Conservation (phyloP, 768 basidiomycete species). For the Termitomyces sp. region DNA sequence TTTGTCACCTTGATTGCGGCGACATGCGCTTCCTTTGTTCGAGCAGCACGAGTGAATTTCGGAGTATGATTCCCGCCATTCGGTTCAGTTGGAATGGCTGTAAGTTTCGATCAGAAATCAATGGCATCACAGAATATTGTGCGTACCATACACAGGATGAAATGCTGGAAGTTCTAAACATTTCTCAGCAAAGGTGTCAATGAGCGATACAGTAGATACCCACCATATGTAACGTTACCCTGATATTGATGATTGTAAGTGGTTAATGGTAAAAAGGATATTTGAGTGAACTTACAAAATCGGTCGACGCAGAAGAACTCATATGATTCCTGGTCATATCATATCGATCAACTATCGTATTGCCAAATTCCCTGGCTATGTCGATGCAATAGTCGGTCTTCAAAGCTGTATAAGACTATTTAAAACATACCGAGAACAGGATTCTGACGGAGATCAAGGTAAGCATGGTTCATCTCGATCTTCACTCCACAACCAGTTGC, state of each 20-base stretch:
- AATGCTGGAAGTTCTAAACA: slow-evolving; percentile 53
- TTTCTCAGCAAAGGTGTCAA: slow-evolving; percentile 11
- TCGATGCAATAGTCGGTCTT: neutral
- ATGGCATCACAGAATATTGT: neutral
- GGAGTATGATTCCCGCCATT: slow-evolving; percentile 76
- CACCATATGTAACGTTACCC: slow-evolving; percentile 75
- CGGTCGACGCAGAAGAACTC: slow-evolving; percentile 59
- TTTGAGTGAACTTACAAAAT: slow-evolving; percentile 53
- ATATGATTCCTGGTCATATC: slow-evolving; percentile 28
- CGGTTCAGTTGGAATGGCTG: slow-evolving; percentile 69
- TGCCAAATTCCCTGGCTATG: slow-evolving; percentile 50
- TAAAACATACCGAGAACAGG: slow-evolving; percentile 39
- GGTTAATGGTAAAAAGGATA: neutral
- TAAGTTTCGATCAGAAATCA: slow-evolving; percentile 18
- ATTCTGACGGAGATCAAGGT: slow-evolving; percentile 60
- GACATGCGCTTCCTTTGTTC: slow-evolving; percentile 56
- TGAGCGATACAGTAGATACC: slow-evolving; percentile 6
- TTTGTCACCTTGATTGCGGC: slow-evolving; percentile 53
- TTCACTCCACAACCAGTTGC: slow-evolving; percentile 57
- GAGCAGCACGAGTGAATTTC: slow-evolving; percentile 57
- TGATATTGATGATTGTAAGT: slow-evolving; percentile 20
- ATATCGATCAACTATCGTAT: slow-evolving; percentile 39
- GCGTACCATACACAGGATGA: slow-evolving; percentile 59
- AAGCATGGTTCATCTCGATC: slow-evolving; percentile 34
- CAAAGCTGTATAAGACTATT: neutral